Conservation (phyloP, 176 grass and related monocot genomes). For the Poa annua region DNA sequence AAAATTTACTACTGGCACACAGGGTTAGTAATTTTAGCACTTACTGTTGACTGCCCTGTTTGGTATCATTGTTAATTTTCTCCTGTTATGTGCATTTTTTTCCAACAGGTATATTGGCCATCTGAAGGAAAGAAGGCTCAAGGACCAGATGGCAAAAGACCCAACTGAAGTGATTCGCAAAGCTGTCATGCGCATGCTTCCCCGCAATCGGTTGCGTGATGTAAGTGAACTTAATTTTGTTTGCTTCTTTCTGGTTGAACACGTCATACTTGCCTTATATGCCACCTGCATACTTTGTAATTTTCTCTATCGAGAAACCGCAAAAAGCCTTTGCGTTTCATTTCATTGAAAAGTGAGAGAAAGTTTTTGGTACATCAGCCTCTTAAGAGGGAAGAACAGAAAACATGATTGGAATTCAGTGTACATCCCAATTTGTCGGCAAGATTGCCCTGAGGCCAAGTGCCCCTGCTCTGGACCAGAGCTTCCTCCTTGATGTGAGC, state of each 20-base stretch:
- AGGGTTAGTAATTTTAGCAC: conserved; percentile 54
- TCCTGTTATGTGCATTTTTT: neutral
- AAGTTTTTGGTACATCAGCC: too few species aligned
- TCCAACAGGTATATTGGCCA: conserved; percentile 74
- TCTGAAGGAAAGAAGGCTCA: conserved; percentile 89
- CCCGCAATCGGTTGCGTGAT: conserved; percentile 91
- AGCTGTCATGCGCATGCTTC: conserved; percentile 97
- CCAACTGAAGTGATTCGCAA: conserved; percentile 97
- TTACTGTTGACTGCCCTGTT: neutral
- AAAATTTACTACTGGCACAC: conserved; percentile 98
- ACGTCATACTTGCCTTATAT: neutral
- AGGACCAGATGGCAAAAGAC: conserved; percentile 93
- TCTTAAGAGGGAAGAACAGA: too few species aligned
- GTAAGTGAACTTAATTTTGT: conserved; percentile 59
- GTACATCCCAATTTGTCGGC: too few species aligned
- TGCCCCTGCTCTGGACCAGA: too few species aligned
- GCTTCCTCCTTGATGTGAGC: too few species aligned
- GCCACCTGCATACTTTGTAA: neutral
- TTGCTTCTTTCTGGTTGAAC: conserved; percentile 27
- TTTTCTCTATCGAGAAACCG: too few species aligned
- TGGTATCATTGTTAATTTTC: conserved; percentile 14
- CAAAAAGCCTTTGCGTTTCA: too few species aligned
- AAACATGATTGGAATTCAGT: too few species aligned
- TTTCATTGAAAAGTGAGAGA: too few species aligned
- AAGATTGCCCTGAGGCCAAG: too few species aligned